These are phyloP conservation scores for Fraxinus latifolia DNA, from an alignment of 305 asterid species.

Conservation along the genomic window DNA sequence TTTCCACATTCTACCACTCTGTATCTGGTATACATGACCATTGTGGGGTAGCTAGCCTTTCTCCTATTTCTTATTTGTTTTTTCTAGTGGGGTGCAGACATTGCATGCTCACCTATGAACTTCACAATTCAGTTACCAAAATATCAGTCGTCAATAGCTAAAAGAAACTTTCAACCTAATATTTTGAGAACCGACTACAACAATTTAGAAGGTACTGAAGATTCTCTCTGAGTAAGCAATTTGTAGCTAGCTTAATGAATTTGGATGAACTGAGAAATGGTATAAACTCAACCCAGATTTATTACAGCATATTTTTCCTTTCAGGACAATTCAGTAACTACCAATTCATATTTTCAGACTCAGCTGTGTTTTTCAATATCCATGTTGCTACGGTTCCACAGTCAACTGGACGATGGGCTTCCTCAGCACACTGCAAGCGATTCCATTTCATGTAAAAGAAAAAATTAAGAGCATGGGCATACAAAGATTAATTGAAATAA, in stretches of 20 bases:
- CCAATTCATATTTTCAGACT: conserved; percentile 98
- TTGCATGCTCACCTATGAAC: neutral
- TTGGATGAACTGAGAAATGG: neutral
- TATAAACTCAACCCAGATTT: neutral
- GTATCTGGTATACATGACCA: neutral
- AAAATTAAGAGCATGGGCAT: conserved; percentile 3
- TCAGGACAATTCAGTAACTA: conserved; percentile 24
- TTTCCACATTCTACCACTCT: neutral
- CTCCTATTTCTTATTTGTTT: neutral
- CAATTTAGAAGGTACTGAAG: neutral
- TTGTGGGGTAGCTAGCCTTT: neutral
- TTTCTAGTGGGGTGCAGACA: neutral
- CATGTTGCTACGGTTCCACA: conserved; percentile 92
- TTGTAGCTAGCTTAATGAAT: neutral
- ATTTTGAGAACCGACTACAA: neutral
- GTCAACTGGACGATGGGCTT: conserved; percentile 97
- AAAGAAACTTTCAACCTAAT: neutral
- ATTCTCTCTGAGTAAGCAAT: neutral
- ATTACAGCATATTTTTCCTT: neutral
- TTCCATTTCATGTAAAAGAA: conserved; percentile 10
- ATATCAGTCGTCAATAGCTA: neutral
- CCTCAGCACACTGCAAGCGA: conserved; percentile 73
- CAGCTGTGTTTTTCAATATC: conserved; percentile 89
- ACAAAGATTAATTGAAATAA: neutral
- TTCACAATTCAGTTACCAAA: neutral